Evolutionary conservation across 768 basidiomycete genomes (phyloP).

Genomic region (Galerina marginata): DNA sequence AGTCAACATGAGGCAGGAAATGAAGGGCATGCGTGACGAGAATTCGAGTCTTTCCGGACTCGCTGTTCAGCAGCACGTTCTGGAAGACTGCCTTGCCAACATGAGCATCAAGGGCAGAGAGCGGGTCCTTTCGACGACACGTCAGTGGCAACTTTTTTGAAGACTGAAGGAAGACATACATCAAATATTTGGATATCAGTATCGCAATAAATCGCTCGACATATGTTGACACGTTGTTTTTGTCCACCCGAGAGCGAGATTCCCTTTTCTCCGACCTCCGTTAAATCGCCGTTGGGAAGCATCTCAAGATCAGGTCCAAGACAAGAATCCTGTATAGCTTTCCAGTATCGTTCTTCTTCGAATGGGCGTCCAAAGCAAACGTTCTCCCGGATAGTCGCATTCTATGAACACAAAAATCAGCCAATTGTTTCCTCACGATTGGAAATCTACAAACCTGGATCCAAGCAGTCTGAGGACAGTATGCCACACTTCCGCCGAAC

Average conservation of each 20-base stretch:
- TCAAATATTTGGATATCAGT: conserved; percentile 90
- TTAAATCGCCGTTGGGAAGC: conserved; percentile 77
- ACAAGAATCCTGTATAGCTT: conserved; percentile 77
- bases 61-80: conserved; percentile 73
- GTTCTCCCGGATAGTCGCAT: conserved; percentile 88
- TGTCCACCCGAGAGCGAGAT: conserved; percentile 88
- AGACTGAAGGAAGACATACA: conserved; percentile 29
- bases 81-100: conserved; percentile 89
- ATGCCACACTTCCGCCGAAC: conserved; percentile 78
- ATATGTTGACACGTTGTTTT: conserved; percentile 83
- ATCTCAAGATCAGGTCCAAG: conserved; percentile 82
- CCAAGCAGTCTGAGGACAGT: conserved; percentile 92
- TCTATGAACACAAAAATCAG: conserved; percentile 39
- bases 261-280: conserved; percentile 67
- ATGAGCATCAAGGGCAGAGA: conserved; percentile 92
- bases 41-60: conserved; percentile 76
- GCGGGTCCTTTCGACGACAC: conserved; percentile 59
- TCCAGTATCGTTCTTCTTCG: conserved; percentile 84
- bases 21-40: conserved; percentile 93
- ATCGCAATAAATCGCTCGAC: conserved; percentile 85
- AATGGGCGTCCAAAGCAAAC: conserved; percentile 87
- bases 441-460: conserved; percentile 54
- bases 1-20: conserved; percentile 87
- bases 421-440: too few relatives aligned
- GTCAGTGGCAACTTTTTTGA: not conserved